Base-by-base conservation (phyloP, 805 yeast species). In the Lipomyces japonicus region DNA sequence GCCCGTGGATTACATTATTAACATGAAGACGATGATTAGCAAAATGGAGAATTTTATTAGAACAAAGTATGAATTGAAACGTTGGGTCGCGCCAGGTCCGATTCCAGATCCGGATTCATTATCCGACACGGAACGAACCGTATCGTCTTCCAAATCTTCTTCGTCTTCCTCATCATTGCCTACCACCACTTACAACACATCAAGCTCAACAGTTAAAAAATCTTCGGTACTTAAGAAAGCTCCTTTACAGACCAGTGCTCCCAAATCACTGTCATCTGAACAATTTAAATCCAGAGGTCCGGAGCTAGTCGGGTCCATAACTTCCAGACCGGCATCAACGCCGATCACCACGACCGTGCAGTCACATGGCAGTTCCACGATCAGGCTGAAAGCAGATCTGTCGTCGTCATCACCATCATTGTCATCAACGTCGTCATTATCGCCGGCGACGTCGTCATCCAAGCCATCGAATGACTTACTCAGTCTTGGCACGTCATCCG, bases 11-110 rank as follows among this genome's bases (percentile, higher is more conserved):
- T 19, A 12, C 7, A 3, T 40, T 14, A 22, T 14, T 9, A 14
- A 32, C 14, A 25, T 31, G 22, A 23, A 23, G 9, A 21, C 46
- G 42, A 42, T 6, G 16, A 34, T 18, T 34, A 71, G 84, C 61
- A 88, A 89, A 68, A 79, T 93, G 61, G 95, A 84, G 58, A 88
- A 84, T 66, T 93, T 89, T 68, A 89, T 93, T 49, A 77, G 93
- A 61, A 89, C 95, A 9, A 93, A 93, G 67, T 93, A 93, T 66
- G 97, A 89, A 59, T 65, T 84, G 70, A 87, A 83, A 68, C 85
- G 90, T 63, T 93, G 98, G 98, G 81, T 77, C 1, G 71, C 81
- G n/a, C 53, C 53, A 9, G 60, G 61, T 16, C 64, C 65, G 9
- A 65, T 81, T 16, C 88, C 90, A 1, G 81, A 82, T 60, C 88